Percentiles rank a stretch among this genome's conserved stretches.
These are phyloP conservation scores for Ophioceras dolichostomum DNA, from an alignment of 2,329 filamentous ascomycete species.

Conservation along the genomic window DNA sequence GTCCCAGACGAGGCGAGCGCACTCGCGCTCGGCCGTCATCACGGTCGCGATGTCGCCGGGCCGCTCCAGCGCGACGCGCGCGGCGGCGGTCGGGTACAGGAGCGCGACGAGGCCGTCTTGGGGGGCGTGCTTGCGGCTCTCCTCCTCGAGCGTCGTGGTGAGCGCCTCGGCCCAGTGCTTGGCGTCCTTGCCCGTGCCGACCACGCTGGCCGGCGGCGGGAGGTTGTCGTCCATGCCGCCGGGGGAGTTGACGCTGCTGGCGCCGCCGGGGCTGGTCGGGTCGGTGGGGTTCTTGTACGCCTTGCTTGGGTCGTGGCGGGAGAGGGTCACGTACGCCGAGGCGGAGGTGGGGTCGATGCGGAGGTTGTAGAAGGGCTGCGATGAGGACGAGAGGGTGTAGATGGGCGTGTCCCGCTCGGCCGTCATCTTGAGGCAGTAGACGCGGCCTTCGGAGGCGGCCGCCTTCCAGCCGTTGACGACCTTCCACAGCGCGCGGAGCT, in stretches of 20 bases:
- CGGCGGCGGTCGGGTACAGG: slow-evolving; percentile 54
- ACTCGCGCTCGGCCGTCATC: slow-evolving; percentile 54
- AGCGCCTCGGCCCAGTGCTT: slow-evolving; percentile 47
- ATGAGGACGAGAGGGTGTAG: slow-evolving; percentile 50
- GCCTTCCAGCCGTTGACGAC: slow-evolving; percentile 59
- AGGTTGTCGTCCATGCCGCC: slow-evolving; percentile 15
- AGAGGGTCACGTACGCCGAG: slow-evolving; percentile 47
- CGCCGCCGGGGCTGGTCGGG: neutral
- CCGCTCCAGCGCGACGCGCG: slow-evolving; percentile 48
- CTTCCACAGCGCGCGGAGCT: slow-evolving; percentile 56
- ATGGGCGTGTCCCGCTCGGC: slow-evolving; percentile 49
- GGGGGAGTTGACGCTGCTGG: slow-evolving; percentile 14
- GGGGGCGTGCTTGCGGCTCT: slow-evolving; percentile 37
- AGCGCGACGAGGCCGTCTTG: slow-evolving; percentile 54
- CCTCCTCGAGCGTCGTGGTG: slow-evolving; percentile 44
- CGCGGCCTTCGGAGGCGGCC: slow-evolving; percentile 41
- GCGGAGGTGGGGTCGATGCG: slow-evolving; percentile 51
- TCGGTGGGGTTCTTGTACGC: slow-evolving; percentile 32
- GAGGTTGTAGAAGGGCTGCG: slow-evolving; percentile 56
- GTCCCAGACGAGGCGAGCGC: slow-evolving; percentile 61
- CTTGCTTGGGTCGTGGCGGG: slow-evolving; percentile 48
- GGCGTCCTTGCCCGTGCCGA: slow-evolving; percentile 27
- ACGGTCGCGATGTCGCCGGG: slow-evolving; percentile 46
- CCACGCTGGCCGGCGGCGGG: slow-evolving; percentile 27
- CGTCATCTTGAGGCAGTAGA: slow-evolving; percentile 45